Percentiles rank a stretch among this genome's conserved stretches.
These are phyloP conservation scores for Erodium texanum DNA, from an alignment of 441 rosid species.

Conservation along the genomic window DNA sequence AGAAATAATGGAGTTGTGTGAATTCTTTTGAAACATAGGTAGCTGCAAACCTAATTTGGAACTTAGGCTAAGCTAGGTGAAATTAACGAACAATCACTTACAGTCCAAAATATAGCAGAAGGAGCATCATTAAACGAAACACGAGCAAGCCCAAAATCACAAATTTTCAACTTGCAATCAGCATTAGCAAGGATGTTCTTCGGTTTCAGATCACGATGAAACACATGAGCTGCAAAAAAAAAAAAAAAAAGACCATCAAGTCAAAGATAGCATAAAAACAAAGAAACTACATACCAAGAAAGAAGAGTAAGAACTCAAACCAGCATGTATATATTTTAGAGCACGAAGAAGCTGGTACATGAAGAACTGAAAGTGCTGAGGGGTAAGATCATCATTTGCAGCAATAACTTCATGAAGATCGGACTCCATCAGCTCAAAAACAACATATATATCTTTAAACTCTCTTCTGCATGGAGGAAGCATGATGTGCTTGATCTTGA, in stretches of 20 bases:
- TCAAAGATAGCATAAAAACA: neutral
- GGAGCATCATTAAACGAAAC: slow-evolving; percentile 98
- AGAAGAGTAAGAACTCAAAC: slow-evolving; percentile 26
- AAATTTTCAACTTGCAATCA: slow-evolving; percentile 96
- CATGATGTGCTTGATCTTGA: slow-evolving; percentile 88
- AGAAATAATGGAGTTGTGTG: too few species aligned
- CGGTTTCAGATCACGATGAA: slow-evolving; percentile 63
- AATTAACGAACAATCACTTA: slow-evolving; percentile 25
- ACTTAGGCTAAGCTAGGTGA: too few species aligned
- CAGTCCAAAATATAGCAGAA: slow-evolving; percentile 95
- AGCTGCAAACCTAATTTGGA: too few species aligned
- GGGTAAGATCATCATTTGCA: slow-evolving; percentile 88
- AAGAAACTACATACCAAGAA: neutral
- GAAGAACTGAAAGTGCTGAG: slow-evolving; percentile 93
- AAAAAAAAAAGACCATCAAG: neutral
- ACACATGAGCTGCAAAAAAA: slow-evolving; percentile 71
- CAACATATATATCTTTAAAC: slow-evolving; percentile 82
- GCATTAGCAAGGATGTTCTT: slow-evolving; percentile 81
- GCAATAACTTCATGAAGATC: slow-evolving; percentile 94
- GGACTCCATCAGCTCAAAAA: slow-evolving; percentile 93
- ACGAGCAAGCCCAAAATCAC: slow-evolving; percentile 96
- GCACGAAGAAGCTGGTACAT: slow-evolving; percentile 95
- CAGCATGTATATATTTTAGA: slow-evolving; percentile 81
- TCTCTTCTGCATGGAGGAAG: slow-evolving; percentile 90
- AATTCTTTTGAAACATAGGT: too few species aligned